Evolutionary conservation across 2,329 filamentous ascomycete genomes (phyloP), one percentile per base, ranked within the genome.

Genomic region (Cadophora sp.): DNA sequence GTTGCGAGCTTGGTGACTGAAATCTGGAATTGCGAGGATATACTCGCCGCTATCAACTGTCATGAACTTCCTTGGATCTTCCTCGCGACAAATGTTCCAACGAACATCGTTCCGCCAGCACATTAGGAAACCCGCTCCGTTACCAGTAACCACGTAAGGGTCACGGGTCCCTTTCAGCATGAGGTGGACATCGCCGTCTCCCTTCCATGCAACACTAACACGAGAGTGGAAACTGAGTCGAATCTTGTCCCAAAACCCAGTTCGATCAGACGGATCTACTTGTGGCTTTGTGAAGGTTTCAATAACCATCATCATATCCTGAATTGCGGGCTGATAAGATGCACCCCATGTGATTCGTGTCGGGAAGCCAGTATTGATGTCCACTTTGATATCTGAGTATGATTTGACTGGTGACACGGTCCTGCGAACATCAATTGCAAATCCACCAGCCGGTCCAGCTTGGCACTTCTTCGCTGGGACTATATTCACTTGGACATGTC

Each of bases 301-400:
- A 68, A 99, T 92, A 30, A 94, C 94, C 87, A 98, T 97, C 96
- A 99, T 99, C 91, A 98, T 97, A 76, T 99, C 96, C 78, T 99
- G 96, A 59, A 99, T 95, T 1, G 95, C 95, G 33, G 96, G 96
- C 76, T 99, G 96, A 76, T 98, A 99, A 1, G 94, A 97, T 55
- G 96, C 94, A 8, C 94, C 94, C 96, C 96, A 99, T 0, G 95
- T 97, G 62, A 99, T 95, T 53, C 92, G 89, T 0, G 96, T 99
- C 1, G 96, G 93, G 66, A 95, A 88, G 63, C 90, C 91, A 1
- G 95, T 97, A 78, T 98, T 97, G 78, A 99, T 94, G 70, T 97
- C 92, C 73, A 99, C 85, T 41, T 87, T 88, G 79, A 97, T 94
- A 76, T 98, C 91, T 0, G 96, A 97, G 77, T 96, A 99, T 0